These are phyloP conservation scores for Talaromyces sp. DNA, from an alignment of 2,329 filamentous ascomycete species.

Conservation along the genomic window DNA sequence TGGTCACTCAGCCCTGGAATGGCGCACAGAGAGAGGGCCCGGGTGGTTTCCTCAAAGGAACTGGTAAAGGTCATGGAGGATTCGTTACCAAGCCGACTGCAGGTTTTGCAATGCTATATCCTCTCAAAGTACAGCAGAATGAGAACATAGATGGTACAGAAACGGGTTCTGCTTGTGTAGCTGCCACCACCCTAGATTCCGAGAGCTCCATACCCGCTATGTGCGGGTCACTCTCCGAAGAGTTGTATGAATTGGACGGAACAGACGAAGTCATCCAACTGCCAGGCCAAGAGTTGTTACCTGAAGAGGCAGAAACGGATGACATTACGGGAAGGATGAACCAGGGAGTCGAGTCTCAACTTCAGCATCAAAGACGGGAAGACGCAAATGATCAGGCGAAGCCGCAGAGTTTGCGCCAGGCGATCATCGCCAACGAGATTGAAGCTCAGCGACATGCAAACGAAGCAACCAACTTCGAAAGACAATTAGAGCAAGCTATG, in stretches of 20 bases:
- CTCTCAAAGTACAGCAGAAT: background rate
- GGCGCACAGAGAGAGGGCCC: slow-evolving; percentile 63
- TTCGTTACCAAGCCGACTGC: slow-evolving; percentile 75
- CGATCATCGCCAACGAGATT: background rate
- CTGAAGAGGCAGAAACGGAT: background rate
- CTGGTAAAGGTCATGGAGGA: slow-evolving; percentile 79
- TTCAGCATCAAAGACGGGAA: background rate
- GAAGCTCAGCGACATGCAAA: slow-evolving; percentile 7
- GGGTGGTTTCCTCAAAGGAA: slow-evolving; percentile 68
- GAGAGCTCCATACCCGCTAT: background rate
- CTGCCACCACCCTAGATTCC: background rate
- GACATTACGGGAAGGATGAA: background rate
- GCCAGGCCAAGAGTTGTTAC: background rate
- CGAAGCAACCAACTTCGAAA: background rate
- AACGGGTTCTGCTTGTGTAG: background rate
- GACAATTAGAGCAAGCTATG: slow-evolving; percentile 1
- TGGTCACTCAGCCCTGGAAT: slow-evolving; percentile 71
- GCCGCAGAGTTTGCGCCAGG: background rate
- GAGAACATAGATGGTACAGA: background rate
- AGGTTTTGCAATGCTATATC: slow-evolving; percentile 44
- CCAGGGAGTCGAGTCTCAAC: background rate
- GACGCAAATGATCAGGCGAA: background rate
- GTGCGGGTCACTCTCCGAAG: background rate
- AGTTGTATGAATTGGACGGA: background rate
- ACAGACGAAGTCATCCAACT: background rate